These are phyloP conservation scores for Alternaria sp. DNA, from an alignment of 2,329 filamentous ascomycete genomes.

Conservation along the genomic window DNA sequence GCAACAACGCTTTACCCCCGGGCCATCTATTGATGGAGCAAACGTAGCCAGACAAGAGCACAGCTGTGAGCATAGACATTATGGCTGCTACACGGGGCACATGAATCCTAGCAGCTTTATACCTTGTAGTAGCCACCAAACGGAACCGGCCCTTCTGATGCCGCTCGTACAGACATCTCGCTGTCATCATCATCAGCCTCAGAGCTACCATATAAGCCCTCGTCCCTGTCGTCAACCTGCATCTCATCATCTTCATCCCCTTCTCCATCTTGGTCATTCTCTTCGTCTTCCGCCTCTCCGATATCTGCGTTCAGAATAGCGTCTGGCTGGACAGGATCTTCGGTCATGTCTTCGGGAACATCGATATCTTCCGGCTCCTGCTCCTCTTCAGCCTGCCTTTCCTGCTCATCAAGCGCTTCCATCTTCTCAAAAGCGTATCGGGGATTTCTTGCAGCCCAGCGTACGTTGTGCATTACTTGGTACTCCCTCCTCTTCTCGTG, in stretches of 20 bases:
- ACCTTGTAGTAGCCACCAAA: constrained; percentile 39
- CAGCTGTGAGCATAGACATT: neutral
- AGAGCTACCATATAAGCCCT: constrained; percentile 28
- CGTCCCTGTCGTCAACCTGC: constrained; percentile 23
- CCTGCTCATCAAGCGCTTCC: constrained; percentile 25
- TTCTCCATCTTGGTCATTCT: constrained; percentile 28
- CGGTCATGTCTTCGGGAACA: constrained; percentile 44
- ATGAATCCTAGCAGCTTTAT: constrained; percentile 2
- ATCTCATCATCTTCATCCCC: constrained; percentile 27
- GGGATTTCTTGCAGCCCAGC: constrained; percentile 46
- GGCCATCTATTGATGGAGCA: neutral
- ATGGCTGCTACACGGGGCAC: too few relatives aligned
- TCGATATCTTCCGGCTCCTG: constrained; percentile 35
- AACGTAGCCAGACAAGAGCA: neutral
- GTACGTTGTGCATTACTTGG: constrained; percentile 44
- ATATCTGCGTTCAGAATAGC: constrained; percentile 35
- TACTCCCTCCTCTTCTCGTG: constrained; percentile 42
- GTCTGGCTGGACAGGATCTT: constrained; percentile 40
- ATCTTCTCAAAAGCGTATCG: constrained; percentile 47
- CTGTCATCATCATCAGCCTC: constrained; percentile 27
- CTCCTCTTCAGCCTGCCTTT: constrained; percentile 14
- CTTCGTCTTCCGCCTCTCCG: constrained; percentile 29
- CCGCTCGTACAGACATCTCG: constrained; percentile 24
- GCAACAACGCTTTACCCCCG: neutral
- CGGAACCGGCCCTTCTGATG: constrained; percentile 32